phyloP scores from a whole-genome alignment of 177 flowering plant genomes.

The Tripterygium wilfordii region DNA sequence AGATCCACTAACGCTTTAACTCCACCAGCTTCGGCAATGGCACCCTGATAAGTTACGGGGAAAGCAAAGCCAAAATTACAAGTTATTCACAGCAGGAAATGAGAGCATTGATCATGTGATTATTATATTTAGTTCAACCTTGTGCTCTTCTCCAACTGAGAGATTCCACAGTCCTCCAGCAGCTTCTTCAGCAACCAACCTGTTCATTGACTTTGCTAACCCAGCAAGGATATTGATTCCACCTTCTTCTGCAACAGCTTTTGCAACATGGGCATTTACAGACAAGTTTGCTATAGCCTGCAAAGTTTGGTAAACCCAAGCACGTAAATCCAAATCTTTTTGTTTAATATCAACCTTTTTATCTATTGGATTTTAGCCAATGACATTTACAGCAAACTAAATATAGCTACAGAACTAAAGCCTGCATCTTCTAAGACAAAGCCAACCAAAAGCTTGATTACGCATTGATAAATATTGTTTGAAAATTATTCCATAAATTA shows the following conservation, averaged over 20 bases:
- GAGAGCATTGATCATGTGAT: not conserved
- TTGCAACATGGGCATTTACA: conserved; percentile 88
- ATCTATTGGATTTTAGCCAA: not conserved
- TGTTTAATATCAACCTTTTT: not conserved
- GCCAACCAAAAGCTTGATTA: too few species aligned
- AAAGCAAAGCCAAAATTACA: not conserved
- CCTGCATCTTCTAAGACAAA: too few species aligned
- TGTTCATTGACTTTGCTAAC: conserved; percentile 90
- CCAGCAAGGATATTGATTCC: conserved; percentile 84
- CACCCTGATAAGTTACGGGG: conserved; percentile 43
- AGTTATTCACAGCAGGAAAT: not conserved
- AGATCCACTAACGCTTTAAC: conserved; percentile 91
- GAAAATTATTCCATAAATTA: too few species aligned
- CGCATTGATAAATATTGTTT: too few species aligned
- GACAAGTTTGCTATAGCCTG: conserved; percentile 98
- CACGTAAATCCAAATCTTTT: too few species aligned
- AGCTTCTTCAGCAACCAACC: conserved; percentile 98
- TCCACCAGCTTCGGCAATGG: conserved; percentile 96
- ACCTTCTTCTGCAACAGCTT: conserved; percentile 95
- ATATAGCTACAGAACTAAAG: too few species aligned
- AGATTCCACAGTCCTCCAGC: conserved; percentile 99
- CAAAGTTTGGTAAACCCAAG: conserved; percentile 2
- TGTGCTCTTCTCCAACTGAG: conserved; percentile 98
- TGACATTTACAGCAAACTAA: too few species aligned
- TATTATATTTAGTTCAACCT: conserved; percentile 42